phyloP scores from a whole-genome alignment of 805 yeast genomes.

The Yarrowia sp. region DNA sequence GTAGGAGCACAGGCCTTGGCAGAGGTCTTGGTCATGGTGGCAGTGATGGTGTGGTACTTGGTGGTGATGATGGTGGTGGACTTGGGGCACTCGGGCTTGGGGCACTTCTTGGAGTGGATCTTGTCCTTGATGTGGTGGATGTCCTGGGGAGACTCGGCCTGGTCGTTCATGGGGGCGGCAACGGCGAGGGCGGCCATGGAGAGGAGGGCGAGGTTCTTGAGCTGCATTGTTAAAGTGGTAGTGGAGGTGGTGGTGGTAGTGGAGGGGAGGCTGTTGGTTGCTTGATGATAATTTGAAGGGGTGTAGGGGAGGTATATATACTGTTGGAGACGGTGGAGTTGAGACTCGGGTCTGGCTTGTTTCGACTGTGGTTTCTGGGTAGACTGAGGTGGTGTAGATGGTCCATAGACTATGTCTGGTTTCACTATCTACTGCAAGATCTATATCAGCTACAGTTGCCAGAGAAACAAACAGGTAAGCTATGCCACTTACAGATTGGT shows the following conservation, averaged over 20 bases:
- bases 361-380: background rate
- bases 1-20: conserved; percentile 6
- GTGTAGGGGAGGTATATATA: background rate
- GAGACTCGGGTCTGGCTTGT: background rate
- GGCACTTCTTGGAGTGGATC: conserved; percentile 11
- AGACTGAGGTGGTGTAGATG: no score
- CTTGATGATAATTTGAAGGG: background rate
- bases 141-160: conserved; percentile 9
- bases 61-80: background rate
- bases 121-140: conserved; percentile 10
- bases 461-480: background rate
- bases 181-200: conserved; percentile 18
- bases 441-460: background rate
- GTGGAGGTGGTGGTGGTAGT: no score
- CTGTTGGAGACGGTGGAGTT: no score
- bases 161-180: background rate
- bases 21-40: background rate
- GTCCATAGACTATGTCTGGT: no score
- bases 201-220: conserved; percentile 22
- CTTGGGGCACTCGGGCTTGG: conserved; percentile 22
- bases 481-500: background rate
- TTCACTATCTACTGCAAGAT: no score
- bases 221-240: conserved; percentile 3
- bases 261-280: background rate
- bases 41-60: background rate